Evolutionary conservation across 2,329 filamentous ascomycete species (phyloP).

Genomic region (Mycosphaerelloides madeirae): DNA sequence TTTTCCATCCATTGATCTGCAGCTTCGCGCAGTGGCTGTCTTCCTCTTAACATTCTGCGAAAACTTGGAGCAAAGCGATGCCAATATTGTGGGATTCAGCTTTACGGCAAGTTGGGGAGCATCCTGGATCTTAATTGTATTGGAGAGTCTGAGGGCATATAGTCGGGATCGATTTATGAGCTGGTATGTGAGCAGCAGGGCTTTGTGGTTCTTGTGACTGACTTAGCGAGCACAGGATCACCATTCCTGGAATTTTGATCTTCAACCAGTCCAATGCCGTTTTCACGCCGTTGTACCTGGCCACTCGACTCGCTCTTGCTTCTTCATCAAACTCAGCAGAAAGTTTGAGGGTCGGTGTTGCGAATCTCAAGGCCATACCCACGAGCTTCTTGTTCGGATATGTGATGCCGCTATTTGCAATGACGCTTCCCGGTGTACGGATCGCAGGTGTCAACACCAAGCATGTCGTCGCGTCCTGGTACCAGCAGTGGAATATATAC

Average conservation of each 20-base stretch:
- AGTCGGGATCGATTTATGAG: neutral
- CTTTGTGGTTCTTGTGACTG: neutral
- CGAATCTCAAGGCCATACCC: neutral
- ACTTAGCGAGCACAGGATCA: neutral
- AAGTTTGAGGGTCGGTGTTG: neutral
- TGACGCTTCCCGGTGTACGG: neutral
- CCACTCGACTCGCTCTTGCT: neutral
- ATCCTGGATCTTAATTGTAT: neutral
- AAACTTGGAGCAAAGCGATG: neutral
- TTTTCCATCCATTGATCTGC: neutral
- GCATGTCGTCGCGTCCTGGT: neutral
- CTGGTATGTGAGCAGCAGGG: neutral
- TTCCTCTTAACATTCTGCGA: neutral
- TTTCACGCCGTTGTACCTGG: neutral
- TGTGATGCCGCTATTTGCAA: neutral
- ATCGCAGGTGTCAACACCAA: neutral
- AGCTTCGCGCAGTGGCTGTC: neutral
- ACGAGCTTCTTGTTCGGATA: neutral
- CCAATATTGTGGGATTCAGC: neutral
- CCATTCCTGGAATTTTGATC: neutral
- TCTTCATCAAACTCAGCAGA: neutral
- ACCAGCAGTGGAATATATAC: neutral
- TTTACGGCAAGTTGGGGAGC: neutral
- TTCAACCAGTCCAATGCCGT: constrained; percentile 1
- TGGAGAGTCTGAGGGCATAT: neutral